Evolutionary conservation across 2,329 filamentous ascomycete genomes (phyloP), one percentile per base, ranked within the genome.

Genomic region (Aspergillus novofumigatus): DNA sequence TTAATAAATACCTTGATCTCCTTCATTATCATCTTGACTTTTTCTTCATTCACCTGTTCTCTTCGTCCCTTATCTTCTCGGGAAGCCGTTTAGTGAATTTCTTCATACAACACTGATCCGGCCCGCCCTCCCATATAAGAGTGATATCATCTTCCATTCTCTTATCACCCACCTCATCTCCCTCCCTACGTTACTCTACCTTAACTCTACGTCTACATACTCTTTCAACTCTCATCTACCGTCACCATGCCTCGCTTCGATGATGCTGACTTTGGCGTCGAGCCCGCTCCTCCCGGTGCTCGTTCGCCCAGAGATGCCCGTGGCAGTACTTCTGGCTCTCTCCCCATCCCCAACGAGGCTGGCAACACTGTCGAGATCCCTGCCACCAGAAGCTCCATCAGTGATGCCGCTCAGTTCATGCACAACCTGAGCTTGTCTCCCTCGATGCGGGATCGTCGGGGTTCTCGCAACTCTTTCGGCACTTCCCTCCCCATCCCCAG

Each of bases 401-500:
- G 87, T 32, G 86, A 91, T 75, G 84, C 84, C 26, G 76, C 82
- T 48, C 80, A 82, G 63, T 87, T 86, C 75, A 90, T 91, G 87
- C 88, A 91, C 80, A 86, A 83, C 67, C 78, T 91, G 67, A 89
- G 85, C 67, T 76, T 86, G 49, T 78, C 82, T 14, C 87, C 87
- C 17, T 90, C 87, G 7, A 84, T 84, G 78, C 85, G 80, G 72
- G 85, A 88, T 63, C 80, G 88, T 60, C 78, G 88, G 63, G 81
- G 83, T 49, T 91, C 88, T 21, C 84, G 88, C 61, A 91, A 91
- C 82, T 91, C 87, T 20, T 91, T 91, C 69, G 88, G 88, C 60
- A 81, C 86, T 51, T 83, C 87, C 21, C 82, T 91, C 17, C 88
- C 88, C 53, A 91, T 91, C 65, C 88, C 88, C 51, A 80, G 85